Base-by-base conservation (phyloP, 2,329 filamentous ascomycete species). In the Colletotrichum paranaense region DNA sequence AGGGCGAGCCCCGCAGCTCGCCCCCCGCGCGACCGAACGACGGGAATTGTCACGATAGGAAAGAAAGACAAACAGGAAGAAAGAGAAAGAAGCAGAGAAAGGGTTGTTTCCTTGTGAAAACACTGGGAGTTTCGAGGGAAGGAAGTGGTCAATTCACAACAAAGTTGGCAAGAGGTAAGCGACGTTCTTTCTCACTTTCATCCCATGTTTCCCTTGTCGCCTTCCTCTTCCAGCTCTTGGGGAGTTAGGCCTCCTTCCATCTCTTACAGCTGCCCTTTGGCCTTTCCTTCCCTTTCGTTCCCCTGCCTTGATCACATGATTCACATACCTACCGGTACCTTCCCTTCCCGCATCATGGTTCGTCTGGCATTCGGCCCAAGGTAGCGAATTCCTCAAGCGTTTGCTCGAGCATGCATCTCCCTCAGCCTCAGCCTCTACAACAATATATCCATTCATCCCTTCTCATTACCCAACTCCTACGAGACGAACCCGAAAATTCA, bases 231-330 rank as follows among this genome's bases (percentile, higher is more conserved):
- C 28, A 55, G 28, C 19, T 28, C 4, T 35, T 5, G 32, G 32
- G 11, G 11, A 42, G 38, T 42, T 49, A 19, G 16, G 30, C 14
- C n/a, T 19, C n/a, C 14, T 22, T 6, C 59, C 38, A n/a, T 30
- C 22, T 59, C 57, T 46, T 62, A n/a, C 55, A 26, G 38, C 46
- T 60, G 24, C 52, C 35, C 30, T 14, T 16, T 8, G 7, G 6
- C 57, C 66, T 62, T 30, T 46, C 62, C 55, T 55, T 49, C 42
- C 55, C 30, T 70, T 59, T 24, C 28, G 38, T 16, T 26, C 56
- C 46, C 38, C 12, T 59, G 32, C 42, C 35, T 53, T 35, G 8
- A 8, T n/a, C 42, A 49, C 42, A 49, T 49, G 42, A 49, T 49
- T 49, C 42, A 19, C 62, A 16, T 62, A 28, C 56, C n/a, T 28